phyloP scores from a whole-genome alignment of 176 grass and related monocot species.

The Triticum monococcum region DNA sequence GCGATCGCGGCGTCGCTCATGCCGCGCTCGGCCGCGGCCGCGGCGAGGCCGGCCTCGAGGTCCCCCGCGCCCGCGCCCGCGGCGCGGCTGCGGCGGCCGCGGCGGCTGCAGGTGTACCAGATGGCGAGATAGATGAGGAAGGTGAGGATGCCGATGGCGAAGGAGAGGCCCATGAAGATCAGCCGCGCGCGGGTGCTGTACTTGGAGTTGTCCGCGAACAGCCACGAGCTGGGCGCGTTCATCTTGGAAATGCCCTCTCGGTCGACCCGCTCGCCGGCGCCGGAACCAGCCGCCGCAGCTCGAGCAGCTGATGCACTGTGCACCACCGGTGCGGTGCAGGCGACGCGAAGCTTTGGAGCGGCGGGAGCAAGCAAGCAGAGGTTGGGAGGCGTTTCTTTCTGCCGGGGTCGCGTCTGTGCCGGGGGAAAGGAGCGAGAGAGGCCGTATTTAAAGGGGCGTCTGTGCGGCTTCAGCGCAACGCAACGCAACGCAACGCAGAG shows the following conservation, averaged over 20 bases:
- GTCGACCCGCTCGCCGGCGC: not conserved
- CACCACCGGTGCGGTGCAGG: not conserved
- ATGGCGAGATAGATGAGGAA: slow-evolving; percentile 62
- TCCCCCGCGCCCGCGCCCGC: not conserved
- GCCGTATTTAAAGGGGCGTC: slow-evolving; percentile 19
- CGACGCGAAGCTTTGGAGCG: not conserved
- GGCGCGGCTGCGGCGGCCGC: not conserved
- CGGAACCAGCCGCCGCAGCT: not conserved
- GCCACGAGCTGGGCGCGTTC: slow-evolving; percentile 45
- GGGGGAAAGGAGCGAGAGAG: not conserved
- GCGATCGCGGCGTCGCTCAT: slow-evolving; percentile 45
- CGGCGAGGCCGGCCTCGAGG: not conserved
- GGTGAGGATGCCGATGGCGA: slow-evolving; percentile 68
- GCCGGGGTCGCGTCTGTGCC: not conserved
- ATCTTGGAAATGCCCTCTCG: slow-evolving; percentile 1
- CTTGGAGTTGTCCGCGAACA: slow-evolving; percentile 41
- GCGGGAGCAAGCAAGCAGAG: not conserved
- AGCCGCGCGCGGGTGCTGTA: slow-evolving; percentile 46
- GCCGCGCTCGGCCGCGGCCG: not conserved
- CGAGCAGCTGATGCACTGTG: too few species aligned
- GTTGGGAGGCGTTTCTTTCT: not conserved
- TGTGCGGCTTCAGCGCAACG: not conserved
- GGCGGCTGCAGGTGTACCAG: slow-evolving; percentile 46
- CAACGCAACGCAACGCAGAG: not conserved
- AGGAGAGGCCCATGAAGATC: slow-evolving; percentile 68